These are phyloP conservation scores for Naganishia onofrii DNA, from an alignment of 768 basidiomycete species.

Conservation along the genomic window DNA sequence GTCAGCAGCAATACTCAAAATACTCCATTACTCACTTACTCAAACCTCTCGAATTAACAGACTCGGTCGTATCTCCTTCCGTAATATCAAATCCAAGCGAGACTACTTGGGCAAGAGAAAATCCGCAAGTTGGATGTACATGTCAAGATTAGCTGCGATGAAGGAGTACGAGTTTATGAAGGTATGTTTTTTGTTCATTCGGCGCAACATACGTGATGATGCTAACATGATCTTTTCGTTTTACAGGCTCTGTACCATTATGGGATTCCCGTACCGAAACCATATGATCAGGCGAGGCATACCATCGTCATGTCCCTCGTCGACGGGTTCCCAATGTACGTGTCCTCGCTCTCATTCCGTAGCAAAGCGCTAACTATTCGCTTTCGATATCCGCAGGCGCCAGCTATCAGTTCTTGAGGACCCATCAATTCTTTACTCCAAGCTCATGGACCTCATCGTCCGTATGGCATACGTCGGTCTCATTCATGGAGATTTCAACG, in stretches of 20 bases:
- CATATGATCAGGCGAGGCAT: constrained; percentile 91
- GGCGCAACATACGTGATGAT: background rate
- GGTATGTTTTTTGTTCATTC: constrained; percentile 49
- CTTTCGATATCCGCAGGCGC: constrained; percentile 54
- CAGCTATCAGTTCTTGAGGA: constrained; percentile 63
- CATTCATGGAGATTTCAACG: constrained; percentile 99
- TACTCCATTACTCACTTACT: constrained; percentile 20
- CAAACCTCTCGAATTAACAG: constrained; percentile 54
- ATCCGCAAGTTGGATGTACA: constrained; percentile 98
- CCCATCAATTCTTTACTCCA: constrained; percentile 69
- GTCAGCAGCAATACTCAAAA: too few relatives aligned
- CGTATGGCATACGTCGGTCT: constrained; percentile 87
- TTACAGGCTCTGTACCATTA: constrained; percentile 82
- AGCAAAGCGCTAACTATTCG: background rate
- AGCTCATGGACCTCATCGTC: constrained; percentile 91
- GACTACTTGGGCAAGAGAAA: constrained; percentile 95
- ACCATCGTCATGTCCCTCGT: constrained; percentile 95
- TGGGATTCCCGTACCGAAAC: constrained; percentile 85
- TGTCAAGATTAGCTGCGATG: constrained; percentile 91
- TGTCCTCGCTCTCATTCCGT: constrained; percentile 14
- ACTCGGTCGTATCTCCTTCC: constrained; percentile 93
- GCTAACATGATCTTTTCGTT: background rate
- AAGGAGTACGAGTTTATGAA: constrained; percentile 99
- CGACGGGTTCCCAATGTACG: constrained; percentile 89
- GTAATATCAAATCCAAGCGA: constrained; percentile 91